A percentile compares a stretch with the other conserved stretches of the same genome.
Evolutionary conservation across 495 filamentous ascomycete genomes (phyloP).

Genomic region (Bombardia bombarda): DNA sequence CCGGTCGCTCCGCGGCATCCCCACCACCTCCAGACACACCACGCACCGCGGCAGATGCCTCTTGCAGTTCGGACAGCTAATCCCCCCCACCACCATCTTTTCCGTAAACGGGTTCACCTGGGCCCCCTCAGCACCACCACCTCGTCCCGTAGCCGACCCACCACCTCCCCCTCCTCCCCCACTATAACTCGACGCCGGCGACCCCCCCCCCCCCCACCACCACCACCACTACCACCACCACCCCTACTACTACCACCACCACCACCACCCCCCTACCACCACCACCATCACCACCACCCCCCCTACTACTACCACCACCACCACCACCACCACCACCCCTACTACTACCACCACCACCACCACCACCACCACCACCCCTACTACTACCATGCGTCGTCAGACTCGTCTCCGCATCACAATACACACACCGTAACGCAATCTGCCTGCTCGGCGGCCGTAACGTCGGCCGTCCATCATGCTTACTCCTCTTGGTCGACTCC

Average conservation of each 20-base stretch:
- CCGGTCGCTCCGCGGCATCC: constrained; percentile 56
- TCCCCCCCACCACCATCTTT: constrained; percentile 42
- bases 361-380: constrained; percentile 4
- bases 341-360: neutral
- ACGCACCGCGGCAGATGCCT: constrained; percentile 83
- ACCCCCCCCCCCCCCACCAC: constrained; percentile 1
- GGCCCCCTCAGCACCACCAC: constrained; percentile 1
- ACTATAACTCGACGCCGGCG: too few species aligned
- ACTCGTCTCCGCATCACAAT: constrained; percentile 56
- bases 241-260: constrained; percentile 7
- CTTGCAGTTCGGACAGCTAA: constrained; percentile 77
- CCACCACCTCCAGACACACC: constrained; percentile 79
- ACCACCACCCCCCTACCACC: constrained; percentile 2
- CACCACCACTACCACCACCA: constrained; percentile 10
- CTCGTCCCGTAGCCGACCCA: neutral
- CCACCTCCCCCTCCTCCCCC: neutral
- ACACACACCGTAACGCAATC: constrained; percentile 73
- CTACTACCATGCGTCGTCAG: constrained; percentile 27
- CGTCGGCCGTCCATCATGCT: constrained; percentile 54
- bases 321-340: neutral
- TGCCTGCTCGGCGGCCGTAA: constrained; percentile 62
- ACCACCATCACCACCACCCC: constrained; percentile 8
- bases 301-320: neutral
- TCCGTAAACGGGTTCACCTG: constrained; percentile 33
- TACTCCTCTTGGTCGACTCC: constrained; percentile 47